Evolutionary conservation across 495 filamentous ascomycete genomes (phyloP).

Genomic region (Daldinia grandis): DNA sequence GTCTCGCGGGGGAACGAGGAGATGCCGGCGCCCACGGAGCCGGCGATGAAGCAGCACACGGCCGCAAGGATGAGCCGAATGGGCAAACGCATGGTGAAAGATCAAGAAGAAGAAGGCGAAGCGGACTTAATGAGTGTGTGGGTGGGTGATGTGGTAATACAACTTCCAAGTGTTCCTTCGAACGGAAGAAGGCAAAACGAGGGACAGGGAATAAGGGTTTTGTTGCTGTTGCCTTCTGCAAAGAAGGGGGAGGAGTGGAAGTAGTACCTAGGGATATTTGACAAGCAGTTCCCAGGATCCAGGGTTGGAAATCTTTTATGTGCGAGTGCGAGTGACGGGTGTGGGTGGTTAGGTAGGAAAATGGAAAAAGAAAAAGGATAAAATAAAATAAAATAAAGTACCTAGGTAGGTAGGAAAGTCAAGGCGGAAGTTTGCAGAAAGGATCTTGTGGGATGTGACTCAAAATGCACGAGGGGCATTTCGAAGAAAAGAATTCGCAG

Average conservation of each 20-base stretch:
- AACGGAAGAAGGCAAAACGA: background rate
- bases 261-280: background rate
- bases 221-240: background rate
- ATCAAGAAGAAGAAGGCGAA: background rate
- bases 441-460: background rate
- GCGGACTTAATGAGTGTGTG: background rate
- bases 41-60: slow-evolving; percentile 18
- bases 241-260: background rate
- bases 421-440: background rate
- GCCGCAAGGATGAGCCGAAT: slow-evolving; percentile 22
- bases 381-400: too few species aligned
- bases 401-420: background rate
- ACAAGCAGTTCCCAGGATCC: background rate
- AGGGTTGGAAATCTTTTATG: background rate
- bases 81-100: slow-evolving; percentile 27
- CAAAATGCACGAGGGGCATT: background rate
- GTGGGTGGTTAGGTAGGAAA: background rate
- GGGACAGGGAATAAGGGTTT: background rate
- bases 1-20: slow-evolving; percentile 31
- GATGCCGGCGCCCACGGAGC: slow-evolving; percentile 23
- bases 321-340: background rate
- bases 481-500: background rate
- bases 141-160: background rate
- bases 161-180: background rate
- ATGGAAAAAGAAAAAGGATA: background rate